Evolutionary conservation across 768 basidiomycete species (phyloP), one percentile per base, ranked within the genome.

Genomic region (Suillus spraguei): DNA sequence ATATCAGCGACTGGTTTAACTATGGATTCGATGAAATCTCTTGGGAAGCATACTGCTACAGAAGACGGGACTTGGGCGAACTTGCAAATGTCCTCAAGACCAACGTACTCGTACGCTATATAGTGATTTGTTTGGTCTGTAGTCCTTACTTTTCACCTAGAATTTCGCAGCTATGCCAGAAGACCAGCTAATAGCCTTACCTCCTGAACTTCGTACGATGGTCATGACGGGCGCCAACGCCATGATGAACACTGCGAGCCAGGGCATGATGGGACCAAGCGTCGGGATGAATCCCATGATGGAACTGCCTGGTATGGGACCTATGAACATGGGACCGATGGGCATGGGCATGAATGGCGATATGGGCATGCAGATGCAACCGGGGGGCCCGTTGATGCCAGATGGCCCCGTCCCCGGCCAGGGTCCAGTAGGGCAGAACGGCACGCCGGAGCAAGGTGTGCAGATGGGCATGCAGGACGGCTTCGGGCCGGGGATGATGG

Each of bases 1-100:
- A 97, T 79, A 82, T 97, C 65, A 91, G 92, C 68, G 96, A 98
- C 79, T 99, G 95, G 91, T 99, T 99, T 78, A 99, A 99, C 77
- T 99, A 97, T 69, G 97, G 97, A 0, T 99, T 99, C 71, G 97
- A 99, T 75, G 97, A 99, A 77, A 84, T 93, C 17, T 92, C 91
- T 39, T 99, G 95, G 95, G 92, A 94, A 71, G 89, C 89, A 47
- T 99, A 97, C 70, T 92, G 90, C 69, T 90, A 92, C 75, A 85
- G 93, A 69, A 82, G 94, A 69, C 83, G 91, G 47, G 91, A 94
- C 62, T 73, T 94, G 59, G 89, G 91, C 3, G 93, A 94, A 63
- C 81, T 91, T 61, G 91, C 90, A 0, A 87, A 84, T 63, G 86
- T 92, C 52, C 82, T 95, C 62, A 95, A 95, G 71, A 85, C 86